phyloP scores from a whole-genome alignment of 2,329 filamentous ascomycete species.

The Fusarium decemcellulare region DNA sequence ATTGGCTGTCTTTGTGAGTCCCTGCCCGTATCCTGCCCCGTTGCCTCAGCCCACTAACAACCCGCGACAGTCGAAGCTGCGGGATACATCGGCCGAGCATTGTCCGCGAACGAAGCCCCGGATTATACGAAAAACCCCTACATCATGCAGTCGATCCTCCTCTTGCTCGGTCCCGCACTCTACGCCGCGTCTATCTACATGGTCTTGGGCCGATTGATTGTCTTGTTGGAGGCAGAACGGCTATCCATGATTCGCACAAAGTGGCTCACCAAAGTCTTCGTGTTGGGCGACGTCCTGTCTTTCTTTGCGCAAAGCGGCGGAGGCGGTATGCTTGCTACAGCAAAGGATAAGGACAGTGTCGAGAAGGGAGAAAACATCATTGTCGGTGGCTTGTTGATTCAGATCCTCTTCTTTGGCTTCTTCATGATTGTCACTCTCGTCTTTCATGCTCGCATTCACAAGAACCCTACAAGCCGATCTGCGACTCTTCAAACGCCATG shows the following conservation, averaged over 20 bases:
- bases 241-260: constrained; percentile 57
- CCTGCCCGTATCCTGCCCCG: not conserved
- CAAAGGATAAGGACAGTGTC: constrained; percentile 36
- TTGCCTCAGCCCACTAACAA: rapidly evolving
- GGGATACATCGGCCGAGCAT: constrained; percentile 61
- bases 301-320: constrained; percentile 49
- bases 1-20: constrained; percentile 62
- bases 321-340: constrained; percentile 34
- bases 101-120: constrained; percentile 57
- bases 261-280: constrained; percentile 64
- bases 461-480: constrained; percentile 6
- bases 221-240: constrained; percentile 51
- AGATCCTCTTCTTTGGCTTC: constrained; percentile 67
- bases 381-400: constrained; percentile 65
- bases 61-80: constrained; percentile 34
- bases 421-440: constrained; percentile 62
- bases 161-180: constrained; percentile 54
- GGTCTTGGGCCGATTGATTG: constrained; percentile 57
- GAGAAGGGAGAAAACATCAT: constrained; percentile 61
- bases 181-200: constrained; percentile 62
- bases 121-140: constrained; percentile 49
- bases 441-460: constrained; percentile 55
- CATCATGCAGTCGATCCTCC: constrained; percentile 54
- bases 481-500: constrained; percentile 38
- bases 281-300: constrained; percentile 61